Evolutionary conservation across 2,329 filamentous ascomycete species (phyloP).

Genomic region (Colletotrichum endophyticum): DNA sequence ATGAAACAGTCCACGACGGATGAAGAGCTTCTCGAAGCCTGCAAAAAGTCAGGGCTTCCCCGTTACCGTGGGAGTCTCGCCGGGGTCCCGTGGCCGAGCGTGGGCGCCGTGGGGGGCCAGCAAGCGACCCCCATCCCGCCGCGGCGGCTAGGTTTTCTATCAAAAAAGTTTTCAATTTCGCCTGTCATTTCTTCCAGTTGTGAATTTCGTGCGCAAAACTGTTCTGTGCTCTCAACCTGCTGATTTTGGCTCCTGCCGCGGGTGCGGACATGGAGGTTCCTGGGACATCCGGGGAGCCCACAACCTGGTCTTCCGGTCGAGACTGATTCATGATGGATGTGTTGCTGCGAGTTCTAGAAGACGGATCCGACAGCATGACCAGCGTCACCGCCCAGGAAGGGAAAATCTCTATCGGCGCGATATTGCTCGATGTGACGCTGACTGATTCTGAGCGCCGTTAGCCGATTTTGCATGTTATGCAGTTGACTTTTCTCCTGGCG

Average conservation of each 20-base stretch:
- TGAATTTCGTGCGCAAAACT: not conserved
- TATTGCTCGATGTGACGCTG: not conserved
- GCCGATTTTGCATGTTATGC: fast-evolving
- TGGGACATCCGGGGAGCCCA: not conserved
- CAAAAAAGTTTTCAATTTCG: not conserved
- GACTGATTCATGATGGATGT: not conserved
- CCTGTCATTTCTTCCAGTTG: not conserved
- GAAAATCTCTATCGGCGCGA: not conserved
- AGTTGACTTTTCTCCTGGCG: not conserved
- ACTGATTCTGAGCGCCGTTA: not conserved
- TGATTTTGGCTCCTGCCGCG: not conserved
- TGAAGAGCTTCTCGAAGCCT: not conserved
- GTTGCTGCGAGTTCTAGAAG: not conserved
- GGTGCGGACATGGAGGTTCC: not conserved
- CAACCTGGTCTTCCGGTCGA: not conserved
- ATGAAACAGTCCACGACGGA: not conserved
- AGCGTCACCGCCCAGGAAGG: not conserved
- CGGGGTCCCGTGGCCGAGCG: not conserved
- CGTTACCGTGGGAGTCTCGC: not conserved
- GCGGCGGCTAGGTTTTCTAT: not conserved
- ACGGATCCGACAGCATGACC: not conserved
- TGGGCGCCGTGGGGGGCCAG: not conserved
- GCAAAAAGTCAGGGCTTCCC: not conserved
- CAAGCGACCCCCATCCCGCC: not conserved
- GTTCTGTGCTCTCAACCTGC: not conserved